phyloP scores from a whole-genome alignment of 352 stramenopile species.

The Elongisporangium senticosum region DNA sequence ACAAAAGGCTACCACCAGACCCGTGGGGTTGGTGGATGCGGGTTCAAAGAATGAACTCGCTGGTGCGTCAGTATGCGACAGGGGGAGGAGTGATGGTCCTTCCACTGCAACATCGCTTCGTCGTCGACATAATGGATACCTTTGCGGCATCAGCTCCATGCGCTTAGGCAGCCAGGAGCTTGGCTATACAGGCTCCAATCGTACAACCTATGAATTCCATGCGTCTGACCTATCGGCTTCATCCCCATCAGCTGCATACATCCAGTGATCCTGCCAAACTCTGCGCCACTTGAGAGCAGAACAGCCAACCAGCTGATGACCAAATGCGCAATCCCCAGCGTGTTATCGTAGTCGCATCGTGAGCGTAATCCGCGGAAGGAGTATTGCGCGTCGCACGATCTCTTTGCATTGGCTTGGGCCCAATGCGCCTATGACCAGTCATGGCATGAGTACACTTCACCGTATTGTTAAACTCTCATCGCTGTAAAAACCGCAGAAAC shows the following conservation, averaged over 20 bases:
- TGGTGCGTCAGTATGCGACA: background rate
- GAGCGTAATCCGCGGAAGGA: background rate
- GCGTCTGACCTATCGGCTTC: background rate
- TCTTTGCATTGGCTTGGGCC: no score
- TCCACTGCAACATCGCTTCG: background rate
- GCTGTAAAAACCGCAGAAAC: no score
- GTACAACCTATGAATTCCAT: background rate
- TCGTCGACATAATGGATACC: background rate
- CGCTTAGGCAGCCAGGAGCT: background rate
- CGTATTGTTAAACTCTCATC: no score
- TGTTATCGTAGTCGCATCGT: background rate
- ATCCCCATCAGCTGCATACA: background rate
- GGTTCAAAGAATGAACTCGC: background rate
- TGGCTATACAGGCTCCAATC: background rate
- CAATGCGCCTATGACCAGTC: no score
- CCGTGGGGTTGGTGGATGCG: background rate
- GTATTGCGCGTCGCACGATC: no score
- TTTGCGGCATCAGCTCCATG: background rate
- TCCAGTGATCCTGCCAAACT: background rate
- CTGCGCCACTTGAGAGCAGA: background rate
- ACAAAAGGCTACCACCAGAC: no score
- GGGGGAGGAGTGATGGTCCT: background rate
- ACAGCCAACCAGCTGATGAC: background rate
- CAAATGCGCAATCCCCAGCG: background rate
- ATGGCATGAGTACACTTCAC: no score